phyloP scores from a whole-genome alignment of 352 stramenopile species.

The Globisporangium solare region DNA sequence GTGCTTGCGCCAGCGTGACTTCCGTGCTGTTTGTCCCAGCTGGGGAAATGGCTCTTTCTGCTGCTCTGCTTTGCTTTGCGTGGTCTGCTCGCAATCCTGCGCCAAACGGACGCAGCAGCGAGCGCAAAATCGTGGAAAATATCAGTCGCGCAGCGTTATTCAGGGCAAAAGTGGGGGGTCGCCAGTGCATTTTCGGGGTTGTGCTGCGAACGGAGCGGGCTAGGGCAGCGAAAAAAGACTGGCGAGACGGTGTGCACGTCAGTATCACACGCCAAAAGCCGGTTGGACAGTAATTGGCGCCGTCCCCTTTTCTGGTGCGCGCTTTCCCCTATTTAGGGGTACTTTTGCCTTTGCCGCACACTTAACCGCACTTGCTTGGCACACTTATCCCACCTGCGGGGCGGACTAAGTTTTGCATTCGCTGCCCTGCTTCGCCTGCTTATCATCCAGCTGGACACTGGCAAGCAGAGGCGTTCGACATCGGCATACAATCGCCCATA shows the following conservation, averaged over 20 bases:
- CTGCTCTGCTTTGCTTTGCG: too few relatives aligned
- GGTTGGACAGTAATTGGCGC: neutral
- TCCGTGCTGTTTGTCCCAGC: constrained; percentile 9
- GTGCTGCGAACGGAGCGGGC: neutral
- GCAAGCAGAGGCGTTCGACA: neutral
- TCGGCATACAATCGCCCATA: neutral
- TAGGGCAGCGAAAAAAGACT: neutral
- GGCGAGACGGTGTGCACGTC: neutral
- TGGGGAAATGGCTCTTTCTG: constrained; percentile 15
- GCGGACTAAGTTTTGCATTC: constrained; percentile 1
- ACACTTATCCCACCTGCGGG: constrained; percentile 12
- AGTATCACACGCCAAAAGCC: neutral
- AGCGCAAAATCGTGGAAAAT: neutral
- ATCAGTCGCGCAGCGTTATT: neutral
- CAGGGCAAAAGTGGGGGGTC: neutral
- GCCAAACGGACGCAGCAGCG: too few relatives aligned
- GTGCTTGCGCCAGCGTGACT: constrained; percentile 7
- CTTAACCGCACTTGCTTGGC: constrained; percentile 1
- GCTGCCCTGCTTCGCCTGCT: constrained; percentile 1
- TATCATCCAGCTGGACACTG: constrained; percentile 5
- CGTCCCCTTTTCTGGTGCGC: neutral
- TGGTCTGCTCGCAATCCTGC: too few relatives aligned
- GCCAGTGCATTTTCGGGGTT: neutral
- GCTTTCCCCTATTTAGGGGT: neutral
- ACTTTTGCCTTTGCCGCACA: neutral